Evolutionary conservation across 805 yeast species (phyloP), one percentile per base, ranked within the genome.

Genomic region (Yamadazyma takamatsuzukensis): DNA sequence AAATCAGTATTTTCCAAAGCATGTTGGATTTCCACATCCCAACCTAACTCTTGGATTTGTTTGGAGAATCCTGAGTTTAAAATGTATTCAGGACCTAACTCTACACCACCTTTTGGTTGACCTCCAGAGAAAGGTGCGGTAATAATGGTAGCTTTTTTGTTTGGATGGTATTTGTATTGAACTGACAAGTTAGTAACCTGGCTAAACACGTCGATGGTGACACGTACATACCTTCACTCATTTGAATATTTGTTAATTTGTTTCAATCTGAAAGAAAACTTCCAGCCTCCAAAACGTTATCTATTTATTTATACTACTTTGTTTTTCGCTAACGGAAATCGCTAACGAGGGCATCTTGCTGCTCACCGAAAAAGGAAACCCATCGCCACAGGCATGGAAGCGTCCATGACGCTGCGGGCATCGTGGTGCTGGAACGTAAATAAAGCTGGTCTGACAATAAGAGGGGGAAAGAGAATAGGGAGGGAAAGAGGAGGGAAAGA

Each of bases 41-140:
- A 90, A 15, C 90, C 94, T 29, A 90, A 67, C 2, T 66, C 61
- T 41, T 74, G 60, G 34, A 90, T 53, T 48, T 83, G 83, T 16
- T 67, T 44, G 40, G 74, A 66, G 37, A 90, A 67, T 4, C 96
- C 96, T 33, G 76, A 74, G 40, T 81, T 72, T 29, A 88, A 57
- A 44, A 90, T 65, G 57, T 76, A 82, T 39, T 78, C 74, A n/a
- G 98, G 97, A 21, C 97, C 98, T 31, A 77, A 72, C 53, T 90
- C 98, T 24, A 90, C 97, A 43, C 98, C 98, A 15, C 79, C 74
- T 53, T 86, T 85, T 25, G 87, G 89, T 59, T 90, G 98, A 40
- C 98, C 98, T 15, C 97, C 97, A 22, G 88, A 77, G 61, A 90
- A 93, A 32, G 97, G 97, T 0, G 96, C 97, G 13, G 80, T 69